Evolutionary conservation across 352 stramenopile species (phyloP), one percentile per base, ranked within the genome.

Genomic region (Pythium aphanidermatum): DNA sequence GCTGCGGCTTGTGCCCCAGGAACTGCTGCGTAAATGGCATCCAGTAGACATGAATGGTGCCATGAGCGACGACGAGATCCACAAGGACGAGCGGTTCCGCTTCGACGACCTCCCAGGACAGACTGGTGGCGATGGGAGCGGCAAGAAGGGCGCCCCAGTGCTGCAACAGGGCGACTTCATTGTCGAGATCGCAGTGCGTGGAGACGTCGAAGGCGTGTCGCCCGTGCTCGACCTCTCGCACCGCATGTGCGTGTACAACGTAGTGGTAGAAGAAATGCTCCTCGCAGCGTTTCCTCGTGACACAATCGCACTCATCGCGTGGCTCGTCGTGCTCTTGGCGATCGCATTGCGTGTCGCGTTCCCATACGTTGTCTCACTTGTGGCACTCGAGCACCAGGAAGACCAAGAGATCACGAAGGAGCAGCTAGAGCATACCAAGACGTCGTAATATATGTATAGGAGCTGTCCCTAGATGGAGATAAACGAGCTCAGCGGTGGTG

Each of bases 211-310:
- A 42, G 77, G 77, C 17, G 61, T 86, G 5, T 72, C 46, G 40
- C 61, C 58, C 28, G 46, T 62, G 19, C 37, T 70, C 9, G 64
- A 68, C n/a, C 55, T 63, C 19, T 44, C 36, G 33, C 59, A 62
- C 36, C 55, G 68, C 11, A 51, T 70, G 36, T 89, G 74, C 46
- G 65, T 80, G 23, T 86, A 84, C 37, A 74, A 86, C 49, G 81
- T 89, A 48, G 65, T 85, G 11, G 72, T 89, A 16, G 77, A 89
- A 36, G 68, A 89, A 45, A 61, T 89, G 48, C 53, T 86, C 21
- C 30, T 84, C 11, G 61, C 40, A n/a, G 68, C 63, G 21, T 78
- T 85, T 24, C 77, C 77, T 2, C 63, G 47, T 42, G 37, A 74
- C 26, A 81, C 77, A 21, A 41, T 89, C 9, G 49, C 70, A 28